These are phyloP conservation scores for Podaxis carcinomalis DNA, from an alignment of 768 basidiomycete genomes.

Conservation along the genomic window DNA sequence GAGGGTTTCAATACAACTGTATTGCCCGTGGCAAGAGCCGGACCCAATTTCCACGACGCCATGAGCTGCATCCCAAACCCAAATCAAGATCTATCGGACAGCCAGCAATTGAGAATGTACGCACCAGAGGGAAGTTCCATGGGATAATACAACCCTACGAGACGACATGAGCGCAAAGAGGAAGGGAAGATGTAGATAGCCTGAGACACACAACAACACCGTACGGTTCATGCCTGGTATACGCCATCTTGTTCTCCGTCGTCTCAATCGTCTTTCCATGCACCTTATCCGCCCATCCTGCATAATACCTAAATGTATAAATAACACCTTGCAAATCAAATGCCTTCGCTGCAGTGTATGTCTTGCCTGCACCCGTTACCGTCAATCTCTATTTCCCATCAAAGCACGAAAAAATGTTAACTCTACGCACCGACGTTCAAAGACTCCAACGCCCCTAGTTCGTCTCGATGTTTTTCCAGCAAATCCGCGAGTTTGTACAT, in stretches of 20 bases:
- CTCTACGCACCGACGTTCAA: constrained; percentile 53
- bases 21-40: constrained; percentile 77
- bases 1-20: constrained; percentile 69
- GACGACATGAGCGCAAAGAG: background rate
- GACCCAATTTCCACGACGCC: constrained; percentile 67
- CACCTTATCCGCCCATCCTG: constrained; percentile 88
- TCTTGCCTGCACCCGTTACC: constrained; percentile 40
- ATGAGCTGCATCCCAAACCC: constrained; percentile 28
- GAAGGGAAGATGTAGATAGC: background rate
- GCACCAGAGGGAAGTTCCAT: constrained; percentile 47
- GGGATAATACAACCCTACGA: constrained; percentile 50
- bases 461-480: constrained; percentile 57
- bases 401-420: background rate
- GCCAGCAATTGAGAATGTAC: background rate
- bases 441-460: constrained; percentile 69
- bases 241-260: constrained; percentile 51
- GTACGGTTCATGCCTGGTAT: constrained; percentile 66
- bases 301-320: constrained; percentile 68
- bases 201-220: constrained; percentile 36
- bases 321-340: constrained; percentile 47
- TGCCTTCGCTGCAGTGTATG: constrained; percentile 41
- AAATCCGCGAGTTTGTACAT: constrained; percentile 61
- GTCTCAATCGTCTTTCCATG: constrained; percentile 75
- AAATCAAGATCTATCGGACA: background rate
- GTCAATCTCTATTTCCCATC: background rate